Base-by-base conservation (phyloP, 1,284 basidiomycete genomes). In the Rhodotorula sp. region DNA sequence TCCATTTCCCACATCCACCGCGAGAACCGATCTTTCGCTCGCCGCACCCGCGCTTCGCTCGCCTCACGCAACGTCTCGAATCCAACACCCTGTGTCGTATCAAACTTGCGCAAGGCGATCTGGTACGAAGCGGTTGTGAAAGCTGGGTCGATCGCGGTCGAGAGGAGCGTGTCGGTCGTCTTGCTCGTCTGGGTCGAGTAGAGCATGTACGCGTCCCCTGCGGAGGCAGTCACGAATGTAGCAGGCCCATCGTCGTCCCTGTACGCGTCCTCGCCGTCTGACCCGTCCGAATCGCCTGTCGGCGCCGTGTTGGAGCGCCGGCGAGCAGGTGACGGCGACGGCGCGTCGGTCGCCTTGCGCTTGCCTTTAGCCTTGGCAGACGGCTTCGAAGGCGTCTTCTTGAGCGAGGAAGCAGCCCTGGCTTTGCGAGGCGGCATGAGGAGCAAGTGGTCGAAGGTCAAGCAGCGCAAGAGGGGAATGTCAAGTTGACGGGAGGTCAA, bases 141-240 rank as follows among this genome's bases (percentile, higher is more conserved):
- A 20, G 69, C 62, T 2, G 66, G 66, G 51, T 69, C 65, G 53
- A 73, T 30, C 7, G 56, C 29, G 47, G 64, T 68, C 8, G 71
- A 73, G 30, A 75, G 54, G 60, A 73, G 69, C 0, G 88, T 88
- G 67, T 87, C 82, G 22, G 90, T 91, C 30, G 91, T 93, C 67
- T 85, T 85, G 1, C 86, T 80, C 22, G 88, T 84, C 51, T 87
- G 84, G 15, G 87, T 82, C 30, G 86, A 83, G 61, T 87, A 84
- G 24, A 85, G 83, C 78, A 96, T 92, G 81, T 94, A 96, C 22
- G 87, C 86, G 81, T 96, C 93, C 64, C 92, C 91, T 1, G 81
- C 76, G 0, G 82, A 81, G 1, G 78, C 76, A 15, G 80, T 75
- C 34, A 77, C 77, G 68, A 83, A 81, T 6, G 81, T 32, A 20